Base-by-base conservation (phyloP, 192 early-diverging fungal genomes). In the Geranomyces michiganensis region DNA sequence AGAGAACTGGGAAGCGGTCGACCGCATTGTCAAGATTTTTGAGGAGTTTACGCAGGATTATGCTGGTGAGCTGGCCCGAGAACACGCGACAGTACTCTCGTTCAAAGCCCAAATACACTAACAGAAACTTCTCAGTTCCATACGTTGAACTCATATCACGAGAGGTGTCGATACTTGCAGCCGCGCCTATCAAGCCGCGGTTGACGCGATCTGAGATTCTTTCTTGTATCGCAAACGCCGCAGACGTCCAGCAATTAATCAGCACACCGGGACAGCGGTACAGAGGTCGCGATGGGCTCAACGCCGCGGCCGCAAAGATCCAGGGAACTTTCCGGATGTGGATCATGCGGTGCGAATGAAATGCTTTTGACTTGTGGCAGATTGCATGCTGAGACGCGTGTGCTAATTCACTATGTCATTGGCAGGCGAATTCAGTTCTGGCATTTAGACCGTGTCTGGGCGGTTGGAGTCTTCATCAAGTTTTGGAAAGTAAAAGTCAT, bases 261-360 rank as follows among this genome's bases (percentile, higher is more conserved):
- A 55, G 2, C n/a, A 46, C 59, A 12, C 33, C 43, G 2, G 73
- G 73, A 0, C 73, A 62, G 24, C 53, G 73, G 0, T 74, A 68
- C 24, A 65, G 66, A 21, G 73, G 73, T 0, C 19, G 21, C 24
- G 66, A 68, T 51, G 73, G 73, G 17, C 19, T 27, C 19, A 45
- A 67, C 21, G 58, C 60, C 2, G 73, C 73, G 29, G 73, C 66
- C 32, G 53, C 44, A 15, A 74, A 68, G 51, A 67, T 74, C 30
- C 73, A 74, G 45, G 73, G 61, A 1, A 74, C 73, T 1, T 74
- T 65, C 24, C 27, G 59, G 29, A 74, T 74, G 73, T 74, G 53
- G 53, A 56, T 74, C 47, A 56, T 56, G 56, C 65, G 73, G 66
- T 73, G 21, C 33, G 53, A 10, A 41, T 41, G 3, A 10, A 41